phyloP scores from a whole-genome alignment of 495 filamentous ascomycete genomes.

The Astrothelium macrocarpum region DNA sequence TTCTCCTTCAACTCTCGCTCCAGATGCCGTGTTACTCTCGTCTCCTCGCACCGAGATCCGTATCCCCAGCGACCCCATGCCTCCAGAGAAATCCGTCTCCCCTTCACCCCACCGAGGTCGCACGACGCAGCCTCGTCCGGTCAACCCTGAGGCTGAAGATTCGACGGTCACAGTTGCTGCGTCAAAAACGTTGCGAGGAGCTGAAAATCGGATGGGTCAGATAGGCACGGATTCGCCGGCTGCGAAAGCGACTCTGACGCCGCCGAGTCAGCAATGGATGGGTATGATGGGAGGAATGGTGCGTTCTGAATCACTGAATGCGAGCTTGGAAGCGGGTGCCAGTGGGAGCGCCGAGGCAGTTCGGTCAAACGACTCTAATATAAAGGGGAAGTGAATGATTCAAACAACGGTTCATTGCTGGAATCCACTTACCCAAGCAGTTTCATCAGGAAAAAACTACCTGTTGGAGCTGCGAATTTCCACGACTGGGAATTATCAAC shows the following conservation, averaged over 20 bases:
- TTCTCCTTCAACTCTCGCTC: not conserved
- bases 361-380: not conserved
- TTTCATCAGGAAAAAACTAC: too few relatives aligned
- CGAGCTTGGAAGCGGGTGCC: not conserved
- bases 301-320: not conserved
- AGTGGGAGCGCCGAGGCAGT: not conserved
- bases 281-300: not conserved
- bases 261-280: conserved; percentile 1
- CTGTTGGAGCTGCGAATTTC: not conserved
- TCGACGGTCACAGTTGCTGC: not conserved
- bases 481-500: not conserved
- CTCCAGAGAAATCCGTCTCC: not conserved
- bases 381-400: not conserved
- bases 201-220: not conserved
- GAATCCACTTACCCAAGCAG: too few relatives aligned
- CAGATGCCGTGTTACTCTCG: not conserved
- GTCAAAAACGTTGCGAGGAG: not conserved
- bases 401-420: too few relatives aligned
- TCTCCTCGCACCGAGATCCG: not conserved
- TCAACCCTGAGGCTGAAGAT: not conserved
- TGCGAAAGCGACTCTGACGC: not conserved
- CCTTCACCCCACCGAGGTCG: not conserved
- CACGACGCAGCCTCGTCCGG: not conserved
- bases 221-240: not conserved
- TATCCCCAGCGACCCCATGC: not conserved